phyloP scores from a whole-genome alignment of 108 stramenopile species.

The Cylindrotheca closterium region DNA sequence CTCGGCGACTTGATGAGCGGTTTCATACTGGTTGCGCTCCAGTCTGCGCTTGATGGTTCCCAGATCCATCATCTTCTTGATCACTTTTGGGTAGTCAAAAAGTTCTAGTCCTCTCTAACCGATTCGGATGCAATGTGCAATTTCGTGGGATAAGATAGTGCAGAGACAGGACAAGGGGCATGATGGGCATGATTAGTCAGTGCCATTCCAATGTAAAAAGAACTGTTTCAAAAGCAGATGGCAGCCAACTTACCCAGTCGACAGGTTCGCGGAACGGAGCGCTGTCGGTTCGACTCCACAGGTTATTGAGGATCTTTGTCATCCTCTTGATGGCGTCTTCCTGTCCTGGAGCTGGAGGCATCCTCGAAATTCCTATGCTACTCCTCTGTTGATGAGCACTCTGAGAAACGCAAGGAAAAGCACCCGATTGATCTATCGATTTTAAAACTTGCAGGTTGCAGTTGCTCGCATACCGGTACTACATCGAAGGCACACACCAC shows the following conservation, averaged over 20 bases:
- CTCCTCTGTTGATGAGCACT: too few species aligned
- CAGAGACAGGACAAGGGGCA: too few species aligned
- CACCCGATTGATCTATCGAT: too few species aligned
- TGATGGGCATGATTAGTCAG: neutral
- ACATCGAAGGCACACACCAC: too few species aligned
- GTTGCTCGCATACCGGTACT: too few species aligned
- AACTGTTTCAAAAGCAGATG: too few species aligned
- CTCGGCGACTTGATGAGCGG: slow-evolving; percentile 72
- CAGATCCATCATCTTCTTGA: slow-evolving; percentile 95
- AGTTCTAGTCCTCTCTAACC: slow-evolving; percentile 76
- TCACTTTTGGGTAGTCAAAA: slow-evolving; percentile 92
- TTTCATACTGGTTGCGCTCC: slow-evolving; percentile 75
- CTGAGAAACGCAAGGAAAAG: too few species aligned
- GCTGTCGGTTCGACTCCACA: slow-evolving; percentile 55
- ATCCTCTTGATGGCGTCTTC: slow-evolving; percentile 54
- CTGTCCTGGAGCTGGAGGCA: slow-evolving; percentile 49
- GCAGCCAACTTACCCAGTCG: slow-evolving; percentile 77
- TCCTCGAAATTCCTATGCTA: too few species aligned
- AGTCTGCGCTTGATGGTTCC: slow-evolving; percentile 90
- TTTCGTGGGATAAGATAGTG: too few species aligned
- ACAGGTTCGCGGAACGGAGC: slow-evolving; percentile 92
- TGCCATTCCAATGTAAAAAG: too few species aligned
- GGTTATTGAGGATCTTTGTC: slow-evolving; percentile 65
- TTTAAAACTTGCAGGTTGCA: too few species aligned
- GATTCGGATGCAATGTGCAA: too few species aligned